Evolutionary conservation across 2,329 filamentous ascomycete species (phyloP).

Genomic region (Colletotrichum godetiae): DNA sequence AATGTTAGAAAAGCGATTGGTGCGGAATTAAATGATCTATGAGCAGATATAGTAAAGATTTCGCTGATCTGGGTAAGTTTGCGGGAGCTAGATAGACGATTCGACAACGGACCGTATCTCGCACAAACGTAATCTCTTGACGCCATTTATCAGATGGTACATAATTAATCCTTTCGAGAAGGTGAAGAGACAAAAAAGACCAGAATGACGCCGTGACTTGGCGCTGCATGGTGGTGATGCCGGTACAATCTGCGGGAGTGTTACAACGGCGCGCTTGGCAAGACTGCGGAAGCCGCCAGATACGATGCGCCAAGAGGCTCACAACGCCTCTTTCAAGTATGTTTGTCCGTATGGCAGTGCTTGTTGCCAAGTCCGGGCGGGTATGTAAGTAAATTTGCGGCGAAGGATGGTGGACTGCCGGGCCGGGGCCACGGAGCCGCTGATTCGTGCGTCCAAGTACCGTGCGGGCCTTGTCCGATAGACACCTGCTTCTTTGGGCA

Average conservation of each 20-base stretch:
- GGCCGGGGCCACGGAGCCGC: slow-evolving; percentile 2
- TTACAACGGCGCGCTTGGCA: slow-evolving; percentile 31
- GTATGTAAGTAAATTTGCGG: slow-evolving; percentile 27
- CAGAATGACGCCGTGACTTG: slow-evolving; percentile 26
- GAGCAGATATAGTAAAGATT: neutral
- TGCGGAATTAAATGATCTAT: neutral
- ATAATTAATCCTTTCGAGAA: slow-evolving; percentile 18
- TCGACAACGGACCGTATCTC: slow-evolving; percentile 8
- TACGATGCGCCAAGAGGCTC: slow-evolving; percentile 9
- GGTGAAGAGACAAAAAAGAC: neutral
- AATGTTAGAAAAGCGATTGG: neutral
- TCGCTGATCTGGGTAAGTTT: neutral
- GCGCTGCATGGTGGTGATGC: slow-evolving; percentile 8
- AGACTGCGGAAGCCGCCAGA: slow-evolving; percentile 3
- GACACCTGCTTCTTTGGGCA: slow-evolving; percentile 34
- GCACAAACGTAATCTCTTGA: slow-evolving; percentile 31
- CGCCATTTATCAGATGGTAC: slow-evolving; percentile 19
- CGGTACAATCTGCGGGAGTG: slow-evolving; percentile 8
- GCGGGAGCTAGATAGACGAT: neutral
- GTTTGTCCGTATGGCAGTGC: slow-evolving; percentile 10
- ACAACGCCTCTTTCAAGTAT: slow-evolving; percentile 1
- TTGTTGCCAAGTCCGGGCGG: slow-evolving; percentile 28
- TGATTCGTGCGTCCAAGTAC: slow-evolving; percentile 26
- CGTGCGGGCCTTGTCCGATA: slow-evolving; percentile 14
- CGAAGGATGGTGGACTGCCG: slow-evolving; percentile 32